Evolutionary conservation across 2,329 filamentous ascomycete species (phyloP).

Genomic region (Epichloe festucae): DNA sequence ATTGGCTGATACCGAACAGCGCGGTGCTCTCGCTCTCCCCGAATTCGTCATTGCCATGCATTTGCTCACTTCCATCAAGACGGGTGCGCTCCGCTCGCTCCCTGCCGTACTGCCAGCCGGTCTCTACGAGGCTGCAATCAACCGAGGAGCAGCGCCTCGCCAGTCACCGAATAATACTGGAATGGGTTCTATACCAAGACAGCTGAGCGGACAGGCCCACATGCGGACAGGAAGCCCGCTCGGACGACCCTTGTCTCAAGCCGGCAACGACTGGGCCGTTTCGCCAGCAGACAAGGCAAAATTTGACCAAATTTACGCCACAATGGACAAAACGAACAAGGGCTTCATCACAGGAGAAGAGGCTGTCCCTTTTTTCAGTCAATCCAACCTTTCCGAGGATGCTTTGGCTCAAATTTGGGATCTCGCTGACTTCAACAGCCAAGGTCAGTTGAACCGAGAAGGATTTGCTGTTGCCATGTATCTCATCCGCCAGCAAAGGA

Average conservation of each 20-base stretch:
- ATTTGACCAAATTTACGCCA: conserved; percentile 77
- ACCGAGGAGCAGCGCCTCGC: conserved; percentile 39
- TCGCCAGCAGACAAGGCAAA: conserved; percentile 71
- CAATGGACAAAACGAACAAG: conserved; percentile 65
- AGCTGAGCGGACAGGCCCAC: conserved; percentile 61
- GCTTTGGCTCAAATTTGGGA: conserved; percentile 93
- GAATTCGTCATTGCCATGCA: conserved; percentile 99
- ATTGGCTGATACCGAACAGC: conserved; percentile 83
- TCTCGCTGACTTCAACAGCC: conserved; percentile 82
- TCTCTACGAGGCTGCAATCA: conserved; percentile 79
- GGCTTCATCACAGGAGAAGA: conserved; percentile 89
- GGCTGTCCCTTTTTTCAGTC: conserved; percentile 91
- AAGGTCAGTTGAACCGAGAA: conserved; percentile 72
- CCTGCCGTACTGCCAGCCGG: conserved; percentile 71
- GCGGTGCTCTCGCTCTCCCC: conserved; percentile 71
- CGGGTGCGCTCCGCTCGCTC: conserved; percentile 63
- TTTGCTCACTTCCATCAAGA: conserved; percentile 81
- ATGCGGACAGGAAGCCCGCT: conserved; percentile 49
- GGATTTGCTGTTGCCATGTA: conserved; percentile 98
- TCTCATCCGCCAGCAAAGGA: conserved; percentile 80
- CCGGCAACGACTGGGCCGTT: conserved; percentile 61
- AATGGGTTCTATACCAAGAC: conserved; percentile 62
- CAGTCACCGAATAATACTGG: conserved; percentile 38
- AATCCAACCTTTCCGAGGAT: conserved; percentile 81
- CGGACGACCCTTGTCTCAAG: conserved; percentile 34